Evolutionary conservation across 2,329 filamentous ascomycete species (phyloP).

Genomic region (Chaetomiaceae sp.): DNA sequence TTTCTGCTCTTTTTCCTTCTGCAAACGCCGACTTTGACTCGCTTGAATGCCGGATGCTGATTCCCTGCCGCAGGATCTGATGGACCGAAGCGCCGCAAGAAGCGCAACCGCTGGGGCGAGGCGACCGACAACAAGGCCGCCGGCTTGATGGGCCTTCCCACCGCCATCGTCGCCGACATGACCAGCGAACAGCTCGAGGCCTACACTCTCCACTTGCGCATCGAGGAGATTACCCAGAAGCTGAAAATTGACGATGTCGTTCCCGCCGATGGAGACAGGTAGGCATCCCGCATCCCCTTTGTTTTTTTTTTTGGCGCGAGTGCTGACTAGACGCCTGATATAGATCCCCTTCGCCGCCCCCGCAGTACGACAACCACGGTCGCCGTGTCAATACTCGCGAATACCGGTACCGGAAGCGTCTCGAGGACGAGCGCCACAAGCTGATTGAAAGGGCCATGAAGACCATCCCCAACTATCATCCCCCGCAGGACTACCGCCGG

Average conservation of each 20-base stretch:
- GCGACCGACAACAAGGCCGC: constrained; percentile 97
- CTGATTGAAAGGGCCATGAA: constrained; percentile 99
- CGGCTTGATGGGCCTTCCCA: constrained; percentile 93
- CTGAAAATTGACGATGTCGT: constrained; percentile 98
- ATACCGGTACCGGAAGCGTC: constrained; percentile 94
- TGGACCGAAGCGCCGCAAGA: constrained; percentile 86
- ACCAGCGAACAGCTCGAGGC: constrained; percentile 97
- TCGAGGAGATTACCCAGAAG: constrained; percentile 99
- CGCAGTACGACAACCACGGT: constrained; percentile 98
- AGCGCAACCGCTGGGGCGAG: constrained; percentile 98
- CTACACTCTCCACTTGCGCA: constrained; percentile 91
- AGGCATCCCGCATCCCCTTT: constrained; percentile 36
- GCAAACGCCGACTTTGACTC: no score
- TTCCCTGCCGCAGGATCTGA: constrained; percentile 48
- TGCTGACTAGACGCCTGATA: constrained; percentile 18
- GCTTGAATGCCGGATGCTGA: no score
- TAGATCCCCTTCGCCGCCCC: constrained; percentile 90
- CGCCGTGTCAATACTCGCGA: constrained; percentile 99
- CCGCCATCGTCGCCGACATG: constrained; percentile 95
- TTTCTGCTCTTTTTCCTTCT: background rate
- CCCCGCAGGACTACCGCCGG: constrained; percentile 95
- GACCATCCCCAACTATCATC: constrained; percentile 98
- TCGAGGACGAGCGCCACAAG: constrained; percentile 98
- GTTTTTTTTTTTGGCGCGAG: background rate
- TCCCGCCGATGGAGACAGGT: constrained; percentile 93